Conservation (phyloP, 257 asterid species). For the Solanum sitiens region DNA sequence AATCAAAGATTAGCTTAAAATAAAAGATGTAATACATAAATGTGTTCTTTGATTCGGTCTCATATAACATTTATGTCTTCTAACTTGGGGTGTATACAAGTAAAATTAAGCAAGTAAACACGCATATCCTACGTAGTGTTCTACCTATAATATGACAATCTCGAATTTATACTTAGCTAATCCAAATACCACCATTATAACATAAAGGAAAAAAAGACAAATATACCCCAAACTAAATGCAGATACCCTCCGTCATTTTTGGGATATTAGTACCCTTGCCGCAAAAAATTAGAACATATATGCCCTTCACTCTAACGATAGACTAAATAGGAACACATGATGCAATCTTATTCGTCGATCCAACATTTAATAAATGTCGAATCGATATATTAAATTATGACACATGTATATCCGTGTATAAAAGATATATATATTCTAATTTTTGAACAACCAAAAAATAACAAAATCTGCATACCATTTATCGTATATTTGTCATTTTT, state of each 20-base stretch:
- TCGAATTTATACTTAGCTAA: not conserved
- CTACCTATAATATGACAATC: not conserved
- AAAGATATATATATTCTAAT: fast-evolving
- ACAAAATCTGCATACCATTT: fast-evolving
- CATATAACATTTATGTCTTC: not conserved
- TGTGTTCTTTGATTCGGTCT: no score
- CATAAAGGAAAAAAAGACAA: not conserved
- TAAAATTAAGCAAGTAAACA: no score
- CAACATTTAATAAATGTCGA: no score
- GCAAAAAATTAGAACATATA: no score
- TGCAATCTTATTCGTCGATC: no score
- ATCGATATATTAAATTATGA: fast-evolving
- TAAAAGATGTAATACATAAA: not conserved
- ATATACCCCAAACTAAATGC: not conserved
- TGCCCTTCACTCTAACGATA: not conserved
- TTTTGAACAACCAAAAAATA: no score
- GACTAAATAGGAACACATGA: not conserved
- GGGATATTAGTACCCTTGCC: not conserved
- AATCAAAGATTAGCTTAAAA: not conserved
- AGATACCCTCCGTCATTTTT: not conserved
- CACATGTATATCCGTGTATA: no score
- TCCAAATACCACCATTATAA: not conserved
- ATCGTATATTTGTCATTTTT: no score
- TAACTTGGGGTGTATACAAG: not conserved
- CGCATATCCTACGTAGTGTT: not conserved